A percentile compares a stretch with the other conserved stretches of the same genome.
These are phyloP conservation scores for Cordyceps cateniannulata DNA, from an alignment of 2,329 filamentous ascomycete species.

Conservation along the genomic window DNA sequence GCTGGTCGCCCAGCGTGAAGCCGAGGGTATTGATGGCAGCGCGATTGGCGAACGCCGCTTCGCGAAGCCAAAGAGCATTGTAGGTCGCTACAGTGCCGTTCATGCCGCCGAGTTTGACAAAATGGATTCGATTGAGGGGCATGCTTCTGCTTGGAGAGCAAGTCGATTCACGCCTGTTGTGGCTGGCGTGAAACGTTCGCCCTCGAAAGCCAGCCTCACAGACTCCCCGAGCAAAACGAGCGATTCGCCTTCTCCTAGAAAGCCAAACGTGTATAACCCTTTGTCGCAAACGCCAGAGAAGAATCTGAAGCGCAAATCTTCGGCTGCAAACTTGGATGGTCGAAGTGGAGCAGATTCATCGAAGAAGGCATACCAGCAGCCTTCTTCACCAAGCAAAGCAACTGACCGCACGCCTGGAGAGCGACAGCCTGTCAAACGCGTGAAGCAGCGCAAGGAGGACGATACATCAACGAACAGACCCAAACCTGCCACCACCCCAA, in stretches of 20 bases:
- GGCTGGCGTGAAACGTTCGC: slow-evolving; percentile 31
- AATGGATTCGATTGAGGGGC: slow-evolving; percentile 92
- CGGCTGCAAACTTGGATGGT: slow-evolving; percentile 27
- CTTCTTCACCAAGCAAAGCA: slow-evolving; percentile 16
- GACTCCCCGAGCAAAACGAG: slow-evolving; percentile 49
- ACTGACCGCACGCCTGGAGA: slow-evolving; percentile 22
- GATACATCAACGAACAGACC: slow-evolving; percentile 50
- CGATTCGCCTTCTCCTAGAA: neutral
- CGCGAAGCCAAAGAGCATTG: slow-evolving; percentile 71
- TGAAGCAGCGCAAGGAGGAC: slow-evolving; percentile 60
- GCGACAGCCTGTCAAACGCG: slow-evolving; percentile 55
- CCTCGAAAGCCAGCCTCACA: slow-evolving; percentile 47
- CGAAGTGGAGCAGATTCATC: slow-evolving; percentile 16
- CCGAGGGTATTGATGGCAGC: slow-evolving; percentile 34
- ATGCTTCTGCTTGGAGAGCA: slow-evolving; percentile 70
- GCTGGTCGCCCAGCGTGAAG: slow-evolving; percentile 55
- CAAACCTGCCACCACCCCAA: neutral
- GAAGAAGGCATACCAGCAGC: slow-evolving; percentile 21
- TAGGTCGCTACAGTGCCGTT: slow-evolving; percentile 72
- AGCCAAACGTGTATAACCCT: slow-evolving; percentile 16
- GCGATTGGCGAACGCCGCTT: slow-evolving; percentile 58
- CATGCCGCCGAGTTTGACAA: slow-evolving; percentile 91
- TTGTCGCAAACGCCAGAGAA: slow-evolving; percentile 25
- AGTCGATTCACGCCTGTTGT: slow-evolving; percentile 44
- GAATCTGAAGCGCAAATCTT: slow-evolving; percentile 26